Percentiles rank a stretch among this genome's conserved stretches.
These are phyloP conservation scores for Phaeosphaeria sp. DNA, from an alignment of 2,329 filamentous ascomycete species.

Conservation along the genomic window DNA sequence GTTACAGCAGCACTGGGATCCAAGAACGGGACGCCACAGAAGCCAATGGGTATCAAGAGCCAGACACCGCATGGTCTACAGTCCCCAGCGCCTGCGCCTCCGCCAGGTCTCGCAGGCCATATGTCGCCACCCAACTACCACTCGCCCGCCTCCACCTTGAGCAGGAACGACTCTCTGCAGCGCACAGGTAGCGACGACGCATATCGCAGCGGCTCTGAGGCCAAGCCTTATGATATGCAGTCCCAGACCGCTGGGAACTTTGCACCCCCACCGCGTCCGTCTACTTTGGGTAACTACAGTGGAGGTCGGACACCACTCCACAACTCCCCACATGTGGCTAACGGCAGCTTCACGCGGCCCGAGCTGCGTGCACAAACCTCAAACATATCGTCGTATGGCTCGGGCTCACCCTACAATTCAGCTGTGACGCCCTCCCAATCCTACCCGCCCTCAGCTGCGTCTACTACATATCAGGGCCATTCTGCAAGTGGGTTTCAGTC, in stretches of 20 bases:
- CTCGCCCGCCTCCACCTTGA: constrained; percentile 40
- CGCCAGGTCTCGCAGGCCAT: constrained; percentile 29
- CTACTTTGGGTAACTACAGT: constrained; percentile 40
- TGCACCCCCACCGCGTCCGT: constrained; percentile 45
- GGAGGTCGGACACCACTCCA: constrained; percentile 39
- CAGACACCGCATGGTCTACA: constrained; percentile 33
- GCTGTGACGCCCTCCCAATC: constrained; percentile 54
- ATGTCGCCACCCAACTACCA: constrained; percentile 46
- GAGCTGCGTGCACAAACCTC: constrained; percentile 46
- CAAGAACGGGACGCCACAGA: constrained; percentile 34
- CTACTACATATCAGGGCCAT: constrained; percentile 48
- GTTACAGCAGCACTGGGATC: constrained; percentile 47
- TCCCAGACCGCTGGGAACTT: constrained; percentile 41
- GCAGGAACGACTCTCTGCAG: constrained; percentile 40
- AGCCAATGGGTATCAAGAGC: constrained; percentile 20
- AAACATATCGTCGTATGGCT: constrained; percentile 41
- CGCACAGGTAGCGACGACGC: constrained; percentile 45
- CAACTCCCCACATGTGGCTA: constrained; percentile 46
- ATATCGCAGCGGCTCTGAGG: constrained; percentile 37
- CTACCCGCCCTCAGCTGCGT: constrained; percentile 53
- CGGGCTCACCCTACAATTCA: constrained; percentile 45
- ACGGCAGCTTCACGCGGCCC: constrained; percentile 42
- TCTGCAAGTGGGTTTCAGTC: constrained; percentile 59
- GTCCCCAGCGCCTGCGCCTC: constrained; percentile 38
- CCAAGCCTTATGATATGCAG: constrained; percentile 47